A percentile compares a stretch with the other conserved stretches of the same genome.
phyloP scores from a whole-genome alignment of 306 rosid genomes.

The Lotus japonicus region DNA sequence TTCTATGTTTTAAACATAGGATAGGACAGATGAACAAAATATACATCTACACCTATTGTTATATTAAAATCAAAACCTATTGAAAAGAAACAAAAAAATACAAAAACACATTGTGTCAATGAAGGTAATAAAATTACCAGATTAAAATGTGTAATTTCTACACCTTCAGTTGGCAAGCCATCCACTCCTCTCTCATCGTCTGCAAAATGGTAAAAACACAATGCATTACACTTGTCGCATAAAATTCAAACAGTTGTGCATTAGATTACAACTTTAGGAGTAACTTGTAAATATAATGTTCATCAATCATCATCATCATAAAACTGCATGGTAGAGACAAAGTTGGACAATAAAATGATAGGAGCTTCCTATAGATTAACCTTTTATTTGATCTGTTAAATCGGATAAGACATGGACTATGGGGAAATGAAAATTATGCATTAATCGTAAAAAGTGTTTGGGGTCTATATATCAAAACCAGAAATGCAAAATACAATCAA shows the following conservation, averaged over 20 bases:
- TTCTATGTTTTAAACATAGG: neutral
- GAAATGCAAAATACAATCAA: neutral
- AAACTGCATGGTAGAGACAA: neutral
- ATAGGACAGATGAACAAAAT: neutral
- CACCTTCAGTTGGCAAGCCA: too few relatives aligned
- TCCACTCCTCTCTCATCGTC: too few relatives aligned
- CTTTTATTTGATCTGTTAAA: too few relatives aligned
- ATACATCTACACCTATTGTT: neutral
- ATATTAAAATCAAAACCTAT: neutral
- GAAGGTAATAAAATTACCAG: too few relatives aligned
- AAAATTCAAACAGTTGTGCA: conserved; percentile 5
- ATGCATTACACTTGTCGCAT: too few relatives aligned
- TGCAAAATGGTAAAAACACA: too few relatives aligned
- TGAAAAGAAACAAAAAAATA: neutral
- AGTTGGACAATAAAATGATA: neutral
- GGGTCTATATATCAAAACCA: neutral
- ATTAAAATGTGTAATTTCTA: too few relatives aligned
- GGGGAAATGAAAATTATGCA: too few relatives aligned
- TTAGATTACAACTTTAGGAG: neutral
- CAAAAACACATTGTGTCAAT: neutral
- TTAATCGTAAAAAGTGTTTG: too few relatives aligned
- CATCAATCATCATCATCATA: neutral
- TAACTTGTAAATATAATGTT: neutral
- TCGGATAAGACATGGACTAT: too few relatives aligned
- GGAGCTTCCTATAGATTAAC: too few relatives aligned